These are phyloP conservation scores for Nannochloropsis gaditana DNA, from an alignment of 108 stramenopile species.

Conservation along the genomic window DNA sequence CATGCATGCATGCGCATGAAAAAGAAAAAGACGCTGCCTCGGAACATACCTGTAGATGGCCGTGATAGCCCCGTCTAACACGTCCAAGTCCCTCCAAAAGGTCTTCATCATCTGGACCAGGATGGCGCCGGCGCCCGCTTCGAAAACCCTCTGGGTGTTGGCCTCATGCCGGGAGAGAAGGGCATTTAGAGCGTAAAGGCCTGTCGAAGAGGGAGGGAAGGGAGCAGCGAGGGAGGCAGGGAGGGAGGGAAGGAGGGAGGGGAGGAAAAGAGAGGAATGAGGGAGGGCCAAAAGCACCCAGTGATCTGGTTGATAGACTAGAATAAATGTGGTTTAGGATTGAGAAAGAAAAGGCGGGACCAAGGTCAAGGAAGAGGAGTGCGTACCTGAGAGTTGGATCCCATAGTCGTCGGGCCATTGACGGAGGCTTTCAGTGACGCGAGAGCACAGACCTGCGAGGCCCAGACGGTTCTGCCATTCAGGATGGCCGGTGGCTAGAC, in stretches of 20 bases:
- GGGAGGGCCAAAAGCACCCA: too few relatives aligned
- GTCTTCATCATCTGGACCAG: background rate
- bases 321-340: too few relatives aligned
- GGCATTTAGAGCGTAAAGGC: background rate
- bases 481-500: background rate
- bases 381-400: background rate
- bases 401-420: background rate
- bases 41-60: background rate
- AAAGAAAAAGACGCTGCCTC: background rate
- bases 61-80: background rate
- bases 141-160: constrained; percentile 4
- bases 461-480: background rate
- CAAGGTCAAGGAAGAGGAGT: background rate
- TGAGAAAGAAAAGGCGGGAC: too few relatives aligned
- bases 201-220: background rate
- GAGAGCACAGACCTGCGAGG: background rate
- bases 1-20: too few relatives aligned
- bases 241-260: background rate
- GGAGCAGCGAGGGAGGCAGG: background rate
- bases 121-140: background rate
- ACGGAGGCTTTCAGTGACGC: background rate
- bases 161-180: background rate
- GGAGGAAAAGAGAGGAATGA: background rate
- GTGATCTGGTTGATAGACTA: too few relatives aligned
- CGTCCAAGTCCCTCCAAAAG: background rate